These are phyloP conservation scores for Coemansia sp. DNA, from an alignment of 192 early-diverging fungal genomes.

Conservation along the genomic window DNA sequence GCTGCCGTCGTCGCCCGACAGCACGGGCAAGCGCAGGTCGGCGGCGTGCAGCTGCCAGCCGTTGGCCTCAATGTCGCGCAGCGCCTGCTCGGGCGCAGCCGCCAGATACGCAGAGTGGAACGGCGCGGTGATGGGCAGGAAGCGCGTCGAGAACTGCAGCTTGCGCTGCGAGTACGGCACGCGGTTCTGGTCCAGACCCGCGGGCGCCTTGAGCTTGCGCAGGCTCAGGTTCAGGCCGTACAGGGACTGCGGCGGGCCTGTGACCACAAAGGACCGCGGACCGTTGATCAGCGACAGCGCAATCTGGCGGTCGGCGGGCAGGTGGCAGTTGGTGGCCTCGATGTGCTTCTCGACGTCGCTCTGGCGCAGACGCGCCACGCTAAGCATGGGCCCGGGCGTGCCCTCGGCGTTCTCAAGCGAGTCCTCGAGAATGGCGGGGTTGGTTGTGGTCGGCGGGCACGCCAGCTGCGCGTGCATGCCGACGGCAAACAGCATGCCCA, in stretches of 20 bases:
- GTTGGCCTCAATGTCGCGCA: constrained; percentile 65
- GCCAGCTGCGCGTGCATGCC: constrained; percentile 82
- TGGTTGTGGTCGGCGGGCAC: constrained; percentile 72
- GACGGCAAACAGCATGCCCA: constrained; percentile 83
- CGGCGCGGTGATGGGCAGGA: constrained; percentile 87
- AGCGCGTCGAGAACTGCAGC: constrained; percentile 84
- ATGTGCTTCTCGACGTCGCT: constrained; percentile 80
- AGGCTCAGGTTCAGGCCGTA: constrained; percentile 89
- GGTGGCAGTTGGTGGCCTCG: constrained; percentile 80
- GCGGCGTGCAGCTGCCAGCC: constrained; percentile 60
- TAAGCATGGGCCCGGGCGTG: constrained; percentile 88
- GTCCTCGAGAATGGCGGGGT: constrained; percentile 86
- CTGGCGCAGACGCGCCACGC: constrained; percentile 76
- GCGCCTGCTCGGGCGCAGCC: constrained; percentile 59
- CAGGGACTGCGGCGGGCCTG: constrained; percentile 84
- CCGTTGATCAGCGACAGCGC: constrained; percentile 87
- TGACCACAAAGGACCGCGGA: constrained; percentile 81
- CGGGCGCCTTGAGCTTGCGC: constrained; percentile 85
- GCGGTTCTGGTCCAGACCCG: constrained; percentile 81
- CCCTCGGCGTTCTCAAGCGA: constrained; percentile 86
- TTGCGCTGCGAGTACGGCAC: constrained; percentile 86
- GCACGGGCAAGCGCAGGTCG: constrained; percentile 70
- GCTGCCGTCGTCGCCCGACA: constrained; percentile 77
- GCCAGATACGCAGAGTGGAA: constrained; percentile 86
- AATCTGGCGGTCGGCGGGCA: constrained; percentile 78